A percentile compares a stretch with the other conserved stretches of the same genome.
These are phyloP conservation scores for Sphagnum contortum DNA, from an alignment of 225 moss, liverwort and hornwort genomes.

Conservation along the genomic window DNA sequence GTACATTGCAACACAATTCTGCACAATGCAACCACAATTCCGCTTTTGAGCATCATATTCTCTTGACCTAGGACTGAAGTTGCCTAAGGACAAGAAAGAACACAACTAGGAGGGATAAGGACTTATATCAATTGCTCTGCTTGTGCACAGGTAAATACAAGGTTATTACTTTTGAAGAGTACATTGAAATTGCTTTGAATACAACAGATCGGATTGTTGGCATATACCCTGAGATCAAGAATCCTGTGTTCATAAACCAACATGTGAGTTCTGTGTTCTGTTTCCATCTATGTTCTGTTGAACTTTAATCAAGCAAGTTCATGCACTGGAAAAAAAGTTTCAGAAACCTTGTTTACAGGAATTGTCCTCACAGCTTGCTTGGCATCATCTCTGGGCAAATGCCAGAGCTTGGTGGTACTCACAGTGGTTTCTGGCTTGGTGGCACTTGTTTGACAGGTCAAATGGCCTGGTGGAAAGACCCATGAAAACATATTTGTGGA, in stretches of 20 bases:
- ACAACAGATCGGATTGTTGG: slow-evolving; percentile 55
- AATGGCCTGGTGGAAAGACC: slow-evolving; percentile 62
- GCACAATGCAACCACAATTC: no score
- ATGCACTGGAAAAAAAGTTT: no score
- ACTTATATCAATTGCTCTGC: no score
- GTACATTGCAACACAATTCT: no score
- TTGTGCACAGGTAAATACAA: slow-evolving; percentile 32
- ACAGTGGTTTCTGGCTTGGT: neutral
- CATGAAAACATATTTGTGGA: slow-evolving; percentile 52
- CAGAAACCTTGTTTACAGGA: no score
- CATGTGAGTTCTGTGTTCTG: slow-evolving; percentile 39
- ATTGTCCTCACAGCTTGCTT: no score
- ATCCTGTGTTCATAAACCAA: slow-evolving; percentile 64
- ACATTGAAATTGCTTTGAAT: slow-evolving; percentile 56
- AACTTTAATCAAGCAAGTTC: no score
- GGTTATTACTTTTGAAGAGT: slow-evolving; percentile 74
- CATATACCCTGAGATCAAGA: slow-evolving; percentile 92
- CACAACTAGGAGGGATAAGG: no score
- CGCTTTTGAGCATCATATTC: no score
- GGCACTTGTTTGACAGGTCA: slow-evolving; percentile 43
- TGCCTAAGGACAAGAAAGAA: no score
- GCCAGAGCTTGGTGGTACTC: neutral
- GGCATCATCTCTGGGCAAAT: no score
- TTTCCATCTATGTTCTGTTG: neutral
- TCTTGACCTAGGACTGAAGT: no score